phyloP scores from a whole-genome alignment of 495 filamentous ascomycete genomes.

The Gamarada debralockiae region DNA sequence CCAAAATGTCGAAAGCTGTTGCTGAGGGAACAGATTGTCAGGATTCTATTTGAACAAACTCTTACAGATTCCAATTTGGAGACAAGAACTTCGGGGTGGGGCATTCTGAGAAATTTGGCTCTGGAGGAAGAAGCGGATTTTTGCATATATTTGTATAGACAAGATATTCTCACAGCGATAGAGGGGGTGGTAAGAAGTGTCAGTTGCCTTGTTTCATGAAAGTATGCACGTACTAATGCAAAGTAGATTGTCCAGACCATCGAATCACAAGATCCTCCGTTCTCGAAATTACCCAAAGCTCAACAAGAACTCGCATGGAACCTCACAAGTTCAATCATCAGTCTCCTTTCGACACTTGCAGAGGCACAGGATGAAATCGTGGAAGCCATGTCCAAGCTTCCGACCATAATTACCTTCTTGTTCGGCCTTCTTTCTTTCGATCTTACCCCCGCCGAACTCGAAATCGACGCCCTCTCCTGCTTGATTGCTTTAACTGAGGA shows the following conservation, averaged over 20 bases:
- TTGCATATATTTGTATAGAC: conserved; percentile 55
- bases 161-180: conserved; percentile 52
- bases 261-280: conserved; percentile 30
- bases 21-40: conserved; percentile 56
- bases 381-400: conserved; percentile 40
- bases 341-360: conserved; percentile 40
- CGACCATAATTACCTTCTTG: conserved; percentile 44
- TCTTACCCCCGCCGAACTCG: conserved; percentile 34
- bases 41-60: conserved; percentile 54
- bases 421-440: conserved; percentile 40
- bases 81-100: conserved; percentile 56
- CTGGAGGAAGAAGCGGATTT: conserved; percentile 58
- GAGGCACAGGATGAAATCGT: conserved; percentile 51
- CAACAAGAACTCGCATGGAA: conserved; percentile 46
- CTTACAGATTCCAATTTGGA: conserved; percentile 54
- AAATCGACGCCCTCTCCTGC: conserved; percentile 40
- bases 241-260: conserved; percentile 41
- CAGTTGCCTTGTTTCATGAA: neutral
- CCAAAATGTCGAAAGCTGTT: conserved; percentile 53
- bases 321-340: conserved; percentile 42
- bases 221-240: neutral
- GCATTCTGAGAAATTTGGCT: conserved; percentile 52
- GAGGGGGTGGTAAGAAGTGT: conserved; percentile 47
- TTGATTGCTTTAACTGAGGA: conserved; percentile 54
- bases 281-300: conserved; percentile 39